Evolutionary conservation across 768 basidiomycete species (phyloP), one percentile per base, ranked within the genome.

Genomic region (Agaricus sinodeliciosus): DNA sequence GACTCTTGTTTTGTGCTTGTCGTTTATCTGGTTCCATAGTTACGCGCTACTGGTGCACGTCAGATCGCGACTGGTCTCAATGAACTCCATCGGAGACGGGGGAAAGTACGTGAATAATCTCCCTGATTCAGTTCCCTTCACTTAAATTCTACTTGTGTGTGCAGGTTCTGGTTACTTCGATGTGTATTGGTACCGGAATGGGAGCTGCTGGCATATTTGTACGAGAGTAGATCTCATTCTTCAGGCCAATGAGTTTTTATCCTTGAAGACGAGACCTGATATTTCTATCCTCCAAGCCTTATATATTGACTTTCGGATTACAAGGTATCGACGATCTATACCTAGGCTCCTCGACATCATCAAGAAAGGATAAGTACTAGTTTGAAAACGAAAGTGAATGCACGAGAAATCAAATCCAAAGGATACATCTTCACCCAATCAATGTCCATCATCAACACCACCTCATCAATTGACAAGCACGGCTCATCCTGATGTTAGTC

Each of bases 151-250:
- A 31, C 31, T 31, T 31, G 31, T 11, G 31, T 11, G 31, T 8
- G 11, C 49, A 88, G 87, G 70, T 94, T 6, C 72, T 94, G 43
- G 78, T 91, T n/a, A 92, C 89, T 3, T 84, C 83, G 12, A 94
- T 94, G 90, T 94, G 91, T 62, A 85, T 94, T 49, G 83, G 86
- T 15, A 85, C 85, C 11, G 89, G 91, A n/a, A 92, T 92, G 90
- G 90, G 90, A n/a, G 91, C 90, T 8, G 89, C 87, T 16, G 84
- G 72, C 0, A 72, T 90, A 13, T 90, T 90, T 66, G 67, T 89
- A 2, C 71, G 77, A 46, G 85, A 87, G 51, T 67, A 62, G 49
- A 28, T 39, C 37, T 31, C 34, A 31, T n/a, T 48, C 16, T 35
- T 16, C n/a, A 12, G 18, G 9, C 12, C 8, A 42, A 16, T 42